Percentiles rank a stretch among this genome's conserved stretches.
Evolutionary conservation across 768 basidiomycete species (phyloP).

Genomic region (Stropharia rugosoannulata): DNA sequence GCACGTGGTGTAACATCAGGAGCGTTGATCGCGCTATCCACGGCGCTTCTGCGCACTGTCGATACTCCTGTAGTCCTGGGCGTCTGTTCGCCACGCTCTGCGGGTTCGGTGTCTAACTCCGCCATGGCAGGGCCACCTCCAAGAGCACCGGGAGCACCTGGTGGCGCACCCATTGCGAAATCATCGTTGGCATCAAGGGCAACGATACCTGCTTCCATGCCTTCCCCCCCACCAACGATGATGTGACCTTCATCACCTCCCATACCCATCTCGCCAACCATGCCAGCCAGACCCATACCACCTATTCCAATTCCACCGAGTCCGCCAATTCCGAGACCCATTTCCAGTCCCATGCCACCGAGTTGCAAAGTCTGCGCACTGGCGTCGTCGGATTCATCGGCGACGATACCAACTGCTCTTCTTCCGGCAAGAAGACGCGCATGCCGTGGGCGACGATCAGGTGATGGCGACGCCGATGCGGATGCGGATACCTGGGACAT

Average conservation of each 20-base stretch:
- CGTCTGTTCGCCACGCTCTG: neutral
- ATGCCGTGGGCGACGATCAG: conserved; percentile 26
- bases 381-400: conserved; percentile 29
- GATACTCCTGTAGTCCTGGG: neutral
- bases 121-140: conserved; percentile 17
- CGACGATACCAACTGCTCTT: conserved; percentile 40
- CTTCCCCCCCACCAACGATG: conserved; percentile 32
- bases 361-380: conserved; percentile 23
- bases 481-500: conserved; percentile 23
- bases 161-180: conserved; percentile 88
- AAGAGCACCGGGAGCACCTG: conserved; percentile 84
- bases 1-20: conserved; percentile 68
- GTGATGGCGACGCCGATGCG: conserved; percentile 31
- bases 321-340: neutral
- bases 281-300: conserved; percentile 21
- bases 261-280: conserved; percentile 12
- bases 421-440: conserved; percentile 21
- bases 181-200: conserved; percentile 81
- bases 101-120: conserved; percentile 11
- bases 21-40: conserved; percentile 35
- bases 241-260: conserved; percentile 5
- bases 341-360: conserved; percentile 17
- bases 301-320: conserved; percentile 22
- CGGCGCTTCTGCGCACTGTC: conserved; percentile 21
- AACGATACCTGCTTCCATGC: conserved; percentile 72